A percentile compares a stretch with the other conserved stretches of the same genome.
These are phyloP conservation scores for Pythium biforme DNA, from an alignment of 352 stramenopile genomes.

Conservation along the genomic window DNA sequence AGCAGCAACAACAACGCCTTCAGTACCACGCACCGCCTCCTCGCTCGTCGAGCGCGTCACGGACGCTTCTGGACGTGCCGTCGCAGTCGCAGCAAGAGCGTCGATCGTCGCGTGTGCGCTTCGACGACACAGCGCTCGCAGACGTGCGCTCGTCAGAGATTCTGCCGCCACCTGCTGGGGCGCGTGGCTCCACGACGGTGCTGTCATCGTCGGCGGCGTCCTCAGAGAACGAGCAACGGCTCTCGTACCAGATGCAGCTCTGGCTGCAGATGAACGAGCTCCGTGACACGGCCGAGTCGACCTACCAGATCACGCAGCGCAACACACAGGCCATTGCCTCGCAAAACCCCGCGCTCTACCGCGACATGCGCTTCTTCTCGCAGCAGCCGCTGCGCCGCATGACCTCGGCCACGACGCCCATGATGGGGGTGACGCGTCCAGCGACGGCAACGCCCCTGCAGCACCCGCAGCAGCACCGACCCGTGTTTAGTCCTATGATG, in stretches of 20 bases:
- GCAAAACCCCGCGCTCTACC: constrained; percentile 20
- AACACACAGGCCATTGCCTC: constrained; percentile 55
- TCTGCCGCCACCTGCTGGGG: no score
- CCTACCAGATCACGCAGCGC: constrained; percentile 57
- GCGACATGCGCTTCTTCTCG: constrained; percentile 18
- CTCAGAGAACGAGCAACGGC: constrained; percentile 23
- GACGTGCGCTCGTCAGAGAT: constrained; percentile 16
- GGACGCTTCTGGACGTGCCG: constrained; percentile 1
- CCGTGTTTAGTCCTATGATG: background rate
- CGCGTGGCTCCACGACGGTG: background rate
- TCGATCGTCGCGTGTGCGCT: constrained; percentile 19
- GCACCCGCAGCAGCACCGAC: background rate
- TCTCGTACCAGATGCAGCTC: constrained; percentile 62
- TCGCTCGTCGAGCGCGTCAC: background rate
- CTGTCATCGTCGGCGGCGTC: background rate
- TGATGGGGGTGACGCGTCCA: no score
- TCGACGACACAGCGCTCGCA: constrained; percentile 6
- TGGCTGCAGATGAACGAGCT: constrained; percentile 76
- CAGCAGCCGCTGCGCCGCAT: constrained; percentile 15
- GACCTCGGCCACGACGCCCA: background rate
- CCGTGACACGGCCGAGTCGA: constrained; percentile 55
- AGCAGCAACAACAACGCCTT: background rate
- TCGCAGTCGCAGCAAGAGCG: constrained; percentile 1
- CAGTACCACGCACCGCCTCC: background rate
- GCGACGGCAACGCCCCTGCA: background rate